A percentile compares a stretch with the other conserved stretches of the same genome.
Evolutionary conservation across 2,329 filamentous ascomycete species (phyloP).

Genomic region (Pseudogymnoascus destructans): DNA sequence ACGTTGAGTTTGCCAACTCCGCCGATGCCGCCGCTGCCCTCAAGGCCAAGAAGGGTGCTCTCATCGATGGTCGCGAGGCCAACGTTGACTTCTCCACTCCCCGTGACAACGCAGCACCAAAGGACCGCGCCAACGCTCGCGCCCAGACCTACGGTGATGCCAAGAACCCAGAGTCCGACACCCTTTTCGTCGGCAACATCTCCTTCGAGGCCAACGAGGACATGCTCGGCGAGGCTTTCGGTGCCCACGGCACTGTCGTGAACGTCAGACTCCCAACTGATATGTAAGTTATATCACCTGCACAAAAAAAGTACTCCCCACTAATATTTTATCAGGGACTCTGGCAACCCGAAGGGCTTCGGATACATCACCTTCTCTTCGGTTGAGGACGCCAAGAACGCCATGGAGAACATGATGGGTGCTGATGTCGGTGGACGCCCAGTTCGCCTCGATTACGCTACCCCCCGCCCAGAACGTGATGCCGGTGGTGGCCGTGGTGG

Average conservation of each 20-base stretch:
- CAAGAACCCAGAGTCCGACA: constrained; percentile 49
- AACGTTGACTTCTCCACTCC: constrained; percentile 59
- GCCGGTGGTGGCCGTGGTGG: constrained; percentile 33
- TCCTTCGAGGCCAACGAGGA: constrained; percentile 56
- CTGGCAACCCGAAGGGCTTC: constrained; percentile 57
- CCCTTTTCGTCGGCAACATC: constrained; percentile 61
- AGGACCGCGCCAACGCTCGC: constrained; percentile 38
- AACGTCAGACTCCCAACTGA: constrained; percentile 60
- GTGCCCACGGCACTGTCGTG: constrained; percentile 46
- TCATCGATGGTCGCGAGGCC: constrained; percentile 52
- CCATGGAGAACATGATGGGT: constrained; percentile 49
- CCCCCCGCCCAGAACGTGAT: constrained; percentile 40
- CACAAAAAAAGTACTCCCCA: neutral
- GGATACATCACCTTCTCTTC: constrained; percentile 59
- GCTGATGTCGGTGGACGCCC: constrained; percentile 50
- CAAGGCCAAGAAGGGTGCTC: constrained; percentile 48
- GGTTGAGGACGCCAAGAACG: constrained; percentile 52
- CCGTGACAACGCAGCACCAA: constrained; percentile 36
- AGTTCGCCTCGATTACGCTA: constrained; percentile 56
- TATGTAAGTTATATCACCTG: constrained; percentile 27
- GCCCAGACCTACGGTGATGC: constrained; percentile 48
- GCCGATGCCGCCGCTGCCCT: constrained; percentile 50
- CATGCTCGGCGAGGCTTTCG: constrained; percentile 49
- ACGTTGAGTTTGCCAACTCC: constrained; percentile 53
- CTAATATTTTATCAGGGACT: constrained; percentile 34